Evolutionary conservation across 345 rosid genomes (phyloP).

Genomic region (Rhodomyrtus tomentosa): DNA sequence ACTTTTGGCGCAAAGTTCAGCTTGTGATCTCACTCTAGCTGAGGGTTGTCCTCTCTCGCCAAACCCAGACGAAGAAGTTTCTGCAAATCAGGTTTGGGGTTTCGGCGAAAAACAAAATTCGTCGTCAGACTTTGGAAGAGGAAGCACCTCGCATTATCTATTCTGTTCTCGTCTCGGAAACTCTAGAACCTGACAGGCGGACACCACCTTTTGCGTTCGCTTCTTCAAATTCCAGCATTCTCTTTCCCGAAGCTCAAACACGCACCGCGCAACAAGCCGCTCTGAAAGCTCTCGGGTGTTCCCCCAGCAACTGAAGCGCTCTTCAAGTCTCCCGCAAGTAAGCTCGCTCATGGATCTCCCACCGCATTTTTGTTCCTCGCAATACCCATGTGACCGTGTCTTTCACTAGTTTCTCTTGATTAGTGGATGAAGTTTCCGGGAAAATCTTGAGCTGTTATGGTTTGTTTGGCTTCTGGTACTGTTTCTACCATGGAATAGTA

Average conservation of each 20-base stretch:
- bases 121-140: too few relatives aligned
- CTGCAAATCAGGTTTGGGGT: too few relatives aligned
- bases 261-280: fast-evolving
- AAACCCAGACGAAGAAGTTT: too few relatives aligned
- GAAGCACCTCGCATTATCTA: too few relatives aligned
- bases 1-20: too few relatives aligned
- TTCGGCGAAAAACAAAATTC: too few relatives aligned
- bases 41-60: too few relatives aligned
- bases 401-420: neutral
- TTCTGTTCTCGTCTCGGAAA: slow-evolving; percentile 10
- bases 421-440: neutral
- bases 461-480: neutral
- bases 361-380: neutral
- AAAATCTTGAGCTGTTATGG: neutral
- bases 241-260: neutral
- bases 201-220: neutral
- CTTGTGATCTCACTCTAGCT: too few relatives aligned
- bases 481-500: neutral
- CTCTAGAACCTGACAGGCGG: slow-evolving; percentile 28
- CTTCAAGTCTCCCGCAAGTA: neutral
- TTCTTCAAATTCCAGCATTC: neutral
- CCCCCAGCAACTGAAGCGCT: neutral
- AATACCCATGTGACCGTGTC: neutral
- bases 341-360: neutral
- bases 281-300: neutral